A percentile compares a stretch with the other conserved stretches of the same genome.
These are phyloP conservation scores for Gleditsia sinensis DNA, from an alignment of 306 rosid species.

Conservation along the genomic window DNA sequence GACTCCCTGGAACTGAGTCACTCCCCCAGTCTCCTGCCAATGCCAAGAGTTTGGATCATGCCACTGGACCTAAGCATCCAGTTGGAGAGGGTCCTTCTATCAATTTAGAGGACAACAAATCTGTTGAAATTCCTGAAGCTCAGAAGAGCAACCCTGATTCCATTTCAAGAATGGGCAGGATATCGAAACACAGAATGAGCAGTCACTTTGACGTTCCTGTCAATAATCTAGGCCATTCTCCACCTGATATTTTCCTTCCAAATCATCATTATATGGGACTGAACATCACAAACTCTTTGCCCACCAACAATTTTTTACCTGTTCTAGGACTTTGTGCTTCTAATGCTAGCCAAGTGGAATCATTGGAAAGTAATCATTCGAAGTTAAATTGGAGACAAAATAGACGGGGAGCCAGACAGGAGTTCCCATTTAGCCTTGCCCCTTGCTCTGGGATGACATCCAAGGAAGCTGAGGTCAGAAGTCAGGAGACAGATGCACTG, in stretches of 20 bases:
- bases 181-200: slow-evolving; percentile 52
- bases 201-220: slow-evolving; percentile 57
- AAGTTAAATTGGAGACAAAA: slow-evolving; percentile 69
- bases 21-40: slow-evolving; percentile 45
- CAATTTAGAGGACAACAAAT: slow-evolving; percentile 63
- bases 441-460: slow-evolving; percentile 64
- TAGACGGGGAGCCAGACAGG: slow-evolving; percentile 69
- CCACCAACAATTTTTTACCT: slow-evolving; percentile 67
- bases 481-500: slow-evolving; percentile 56
- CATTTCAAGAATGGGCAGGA: slow-evolving; percentile 60
- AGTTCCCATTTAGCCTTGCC: slow-evolving; percentile 90
- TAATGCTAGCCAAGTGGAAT: slow-evolving; percentile 66
- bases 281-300: slow-evolving; percentile 43
- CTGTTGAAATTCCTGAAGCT: slow-evolving; percentile 49
- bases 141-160: slow-evolving; percentile 51
- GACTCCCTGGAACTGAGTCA: slow-evolving; percentile 47
- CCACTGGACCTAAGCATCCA: slow-evolving; percentile 48
- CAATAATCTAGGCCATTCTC: slow-evolving; percentile 50
- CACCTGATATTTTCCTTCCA: slow-evolving; percentile 63
- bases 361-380: slow-evolving; percentile 61
- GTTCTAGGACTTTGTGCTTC: slow-evolving; percentile 98
- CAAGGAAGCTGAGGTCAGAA: slow-evolving; percentile 59
- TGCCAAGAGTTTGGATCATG: slow-evolving; percentile 54
- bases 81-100: slow-evolving; percentile 57
- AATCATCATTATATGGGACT: slow-evolving; percentile 56